Evolutionary conservation across 2,329 filamentous ascomycete species (phyloP).

Genomic region (Claviceps arundinis): DNA sequence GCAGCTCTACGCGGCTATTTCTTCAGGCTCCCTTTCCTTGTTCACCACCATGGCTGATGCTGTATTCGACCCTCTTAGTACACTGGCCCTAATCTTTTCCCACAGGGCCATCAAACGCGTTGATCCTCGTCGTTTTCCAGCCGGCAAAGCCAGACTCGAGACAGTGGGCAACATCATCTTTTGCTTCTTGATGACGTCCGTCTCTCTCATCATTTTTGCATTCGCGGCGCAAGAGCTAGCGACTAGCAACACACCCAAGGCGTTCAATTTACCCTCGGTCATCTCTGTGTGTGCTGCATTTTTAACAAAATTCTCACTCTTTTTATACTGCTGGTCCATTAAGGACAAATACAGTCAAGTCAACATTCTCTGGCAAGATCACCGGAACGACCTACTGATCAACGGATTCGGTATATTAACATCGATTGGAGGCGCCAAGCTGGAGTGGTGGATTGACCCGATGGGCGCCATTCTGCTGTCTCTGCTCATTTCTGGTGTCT

Average conservation of each 20-base stretch:
- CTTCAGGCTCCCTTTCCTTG: slow-evolving; percentile 81
- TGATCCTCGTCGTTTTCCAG: slow-evolving; percentile 75
- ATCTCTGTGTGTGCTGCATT: slow-evolving; percentile 80
- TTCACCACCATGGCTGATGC: slow-evolving; percentile 97
- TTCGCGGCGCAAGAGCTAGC: slow-evolving; percentile 65
- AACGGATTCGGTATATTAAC: slow-evolving; percentile 89
- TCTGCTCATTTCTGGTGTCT: slow-evolving; percentile 62
- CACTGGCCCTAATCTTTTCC: slow-evolving; percentile 73
- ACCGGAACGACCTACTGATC: slow-evolving; percentile 93
- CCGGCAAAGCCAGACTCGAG: slow-evolving; percentile 86
- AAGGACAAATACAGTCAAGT: slow-evolving; percentile 87
- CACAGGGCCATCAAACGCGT: slow-evolving; percentile 81
- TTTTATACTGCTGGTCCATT: slow-evolving; percentile 84
- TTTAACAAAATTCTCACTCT: slow-evolving; percentile 66
- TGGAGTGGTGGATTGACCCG: slow-evolving; percentile 91
- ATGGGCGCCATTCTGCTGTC: slow-evolving; percentile 80
- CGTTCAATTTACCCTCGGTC: slow-evolving; percentile 70
- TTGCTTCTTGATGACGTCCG: slow-evolving; percentile 88
- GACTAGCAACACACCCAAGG: slow-evolving; percentile 39
- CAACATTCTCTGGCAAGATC: slow-evolving; percentile 88
- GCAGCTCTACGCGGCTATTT: slow-evolving; percentile 78
- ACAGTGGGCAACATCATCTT: slow-evolving; percentile 94
- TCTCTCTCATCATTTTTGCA: slow-evolving; percentile 84
- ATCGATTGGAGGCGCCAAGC: slow-evolving; percentile 77
- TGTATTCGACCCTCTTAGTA: slow-evolving; percentile 84